Evolutionary conservation across 129 eudicot species (phyloP).

Genomic region (Ambrosia artemisiifolia): DNA sequence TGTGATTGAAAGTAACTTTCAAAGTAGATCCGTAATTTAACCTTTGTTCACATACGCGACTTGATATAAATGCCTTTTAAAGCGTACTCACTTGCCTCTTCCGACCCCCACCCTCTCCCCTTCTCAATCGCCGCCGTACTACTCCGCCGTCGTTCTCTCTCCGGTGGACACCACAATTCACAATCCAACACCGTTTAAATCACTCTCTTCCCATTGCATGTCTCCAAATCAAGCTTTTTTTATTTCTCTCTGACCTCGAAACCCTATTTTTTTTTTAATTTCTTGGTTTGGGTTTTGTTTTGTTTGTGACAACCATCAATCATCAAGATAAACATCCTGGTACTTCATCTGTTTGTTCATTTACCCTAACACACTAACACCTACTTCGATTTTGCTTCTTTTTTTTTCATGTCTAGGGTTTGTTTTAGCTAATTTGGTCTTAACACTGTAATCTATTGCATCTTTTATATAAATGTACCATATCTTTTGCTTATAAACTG

Average conservation of each 20-base stretch:
- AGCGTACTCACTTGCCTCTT: neutral
- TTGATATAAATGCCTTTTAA: neutral
- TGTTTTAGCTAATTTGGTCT: neutral
- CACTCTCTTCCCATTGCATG: neutral
- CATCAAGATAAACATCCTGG: neutral
- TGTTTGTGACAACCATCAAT: conserved; percentile 4
- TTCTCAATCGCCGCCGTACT: neutral
- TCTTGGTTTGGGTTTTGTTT: neutral
- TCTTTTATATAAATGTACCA: neutral
- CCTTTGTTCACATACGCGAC: neutral
- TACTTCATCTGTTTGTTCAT: neutral
- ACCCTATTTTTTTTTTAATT: conserved; percentile 21
- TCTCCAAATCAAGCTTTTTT: neutral
- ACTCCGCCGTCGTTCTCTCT: conserved; percentile 3
- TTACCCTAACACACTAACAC: neutral
- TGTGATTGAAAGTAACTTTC: no score
- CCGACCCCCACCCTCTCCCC: neutral
- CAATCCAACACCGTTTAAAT: neutral
- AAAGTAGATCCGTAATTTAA: no score
- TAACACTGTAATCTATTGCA: neutral
- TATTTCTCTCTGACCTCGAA: neutral
- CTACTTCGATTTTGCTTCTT: neutral
- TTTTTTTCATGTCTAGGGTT: neutral
- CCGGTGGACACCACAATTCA: conserved; percentile 4
- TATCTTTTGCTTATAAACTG: neutral